Evolutionary conservation across 441 rosid genomes (phyloP), one percentile per base, ranked within the genome.

Genomic region (Daphne laureola): DNA sequence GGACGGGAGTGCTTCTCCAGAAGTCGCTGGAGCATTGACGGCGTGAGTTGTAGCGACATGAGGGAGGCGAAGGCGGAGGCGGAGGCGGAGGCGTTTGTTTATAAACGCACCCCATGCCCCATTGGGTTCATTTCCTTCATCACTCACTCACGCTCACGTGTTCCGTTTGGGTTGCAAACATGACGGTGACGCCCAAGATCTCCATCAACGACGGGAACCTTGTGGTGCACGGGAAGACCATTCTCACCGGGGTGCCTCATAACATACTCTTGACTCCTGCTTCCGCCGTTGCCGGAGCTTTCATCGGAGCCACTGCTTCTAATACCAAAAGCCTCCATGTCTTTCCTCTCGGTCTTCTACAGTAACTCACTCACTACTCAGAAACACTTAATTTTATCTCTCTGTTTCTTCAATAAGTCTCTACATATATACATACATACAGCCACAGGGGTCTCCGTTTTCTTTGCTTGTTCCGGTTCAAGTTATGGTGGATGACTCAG

Each of bases 401-500:
- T n/a, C n/a, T n/a, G n/a, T n/a, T n/a, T n/a, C n/a, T n/a, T n/a
- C n/a, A n/a, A n/a, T n/a, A n/a, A n/a, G n/a, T n/a, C n/a, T n/a
- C n/a, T n/a, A n/a, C n/a, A n/a, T n/a, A n/a, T n/a, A n/a, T n/a
- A n/a, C n/a, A n/a, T n/a, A n/a, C n/a, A n/a, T n/a, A n/a, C n/a
- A n/a, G n/a, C n/a, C n/a, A n/a, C n/a, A n/a, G n/a, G n/a, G n/a
- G 75, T 67, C 80, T 81, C 45, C 91, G 83, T 9, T 84, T 88
- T 43, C 55, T 86, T 85, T 84, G 96, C 25, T 80, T 79, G 58
- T 92, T 92, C 80, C 90, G 98, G 12, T 92, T 92, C 76, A 92
- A 88, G 57, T 71, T 88, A 54, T 88, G 98, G 98, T 92, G 98
- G 98, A 92, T 88, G 98, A 92, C 96, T n/a, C 98, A 88, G 70